These are phyloP conservation scores for Brassica cretica DNA, from an alignment of 345 rosid genomes.

Conservation along the genomic window DNA sequence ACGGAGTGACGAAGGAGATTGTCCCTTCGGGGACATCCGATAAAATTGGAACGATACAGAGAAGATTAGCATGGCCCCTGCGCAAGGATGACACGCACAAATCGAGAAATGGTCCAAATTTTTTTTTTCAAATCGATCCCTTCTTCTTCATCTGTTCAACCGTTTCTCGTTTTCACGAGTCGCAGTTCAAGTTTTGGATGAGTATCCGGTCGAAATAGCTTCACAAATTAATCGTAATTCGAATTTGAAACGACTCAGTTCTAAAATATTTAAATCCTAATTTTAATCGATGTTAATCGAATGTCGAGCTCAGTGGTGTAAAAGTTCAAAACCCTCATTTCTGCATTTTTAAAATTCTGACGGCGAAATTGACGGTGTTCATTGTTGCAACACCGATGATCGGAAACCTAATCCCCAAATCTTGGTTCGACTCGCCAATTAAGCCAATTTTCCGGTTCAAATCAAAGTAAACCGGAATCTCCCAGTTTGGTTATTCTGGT, in stretches of 20 bases:
- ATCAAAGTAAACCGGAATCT: neutral
- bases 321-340: neutral
- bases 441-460: slow-evolving; percentile 6
- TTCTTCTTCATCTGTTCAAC: neutral
- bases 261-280: neutral
- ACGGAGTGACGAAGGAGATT: neutral
- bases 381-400: neutral
- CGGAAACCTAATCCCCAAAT: slow-evolving; percentile 1
- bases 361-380: neutral
- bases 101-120: slow-evolving; percentile 10
- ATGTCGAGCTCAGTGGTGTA: neutral
- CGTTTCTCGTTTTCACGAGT: neutral
- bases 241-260: neutral
- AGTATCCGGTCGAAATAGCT: neutral
- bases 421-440: neutral
- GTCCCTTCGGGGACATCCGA: slow-evolving; percentile 16
- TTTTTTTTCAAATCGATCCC: neutral
- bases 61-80: slow-evolving; percentile 16
- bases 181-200: neutral
- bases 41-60: slow-evolving; percentile 17
- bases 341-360: neutral
- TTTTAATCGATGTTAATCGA: neutral
- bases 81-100: slow-evolving; percentile 12
- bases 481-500: neutral
- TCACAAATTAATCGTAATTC: neutral